These are phyloP conservation scores for Gastrodia elata DNA, from an alignment of 106 monocot species.

Conservation along the genomic window DNA sequence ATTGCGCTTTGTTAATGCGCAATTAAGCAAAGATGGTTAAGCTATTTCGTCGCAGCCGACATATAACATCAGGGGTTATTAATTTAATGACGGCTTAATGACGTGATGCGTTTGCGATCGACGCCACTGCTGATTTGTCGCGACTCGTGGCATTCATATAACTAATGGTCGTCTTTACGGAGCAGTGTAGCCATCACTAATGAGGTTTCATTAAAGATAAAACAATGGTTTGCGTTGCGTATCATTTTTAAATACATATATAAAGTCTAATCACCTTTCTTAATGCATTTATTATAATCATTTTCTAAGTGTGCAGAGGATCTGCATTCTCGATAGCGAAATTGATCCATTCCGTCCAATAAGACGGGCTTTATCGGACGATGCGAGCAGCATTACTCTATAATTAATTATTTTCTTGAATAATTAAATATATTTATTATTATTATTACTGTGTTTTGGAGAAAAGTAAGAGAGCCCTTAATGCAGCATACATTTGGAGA, in stretches of 20 bases:
- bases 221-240: conserved; percentile 5
- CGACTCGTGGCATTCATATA: neutral
- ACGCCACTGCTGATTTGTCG: neutral
- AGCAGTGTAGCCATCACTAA: neutral
- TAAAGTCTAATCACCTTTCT: neutral
- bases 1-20: neutral
- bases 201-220: neutral
- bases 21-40: too few species aligned
- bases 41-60: conserved; percentile 2
- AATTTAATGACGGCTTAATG: neutral
- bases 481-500: too few species aligned
- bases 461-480: too few species aligned
- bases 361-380: too few species aligned
- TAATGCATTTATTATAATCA: neutral
- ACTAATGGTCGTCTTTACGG: neutral
- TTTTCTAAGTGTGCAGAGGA: neutral
- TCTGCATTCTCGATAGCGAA: neutral
- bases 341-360: too few species aligned
- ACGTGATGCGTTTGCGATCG: neutral
- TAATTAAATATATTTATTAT: too few species aligned
- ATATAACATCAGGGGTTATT: neutral
- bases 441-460: too few species aligned
- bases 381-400: too few species aligned
- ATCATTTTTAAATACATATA: neutral
- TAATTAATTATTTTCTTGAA: too few species aligned